These are phyloP conservation scores for Saccharomycopsis javanensis DNA, from an alignment of 805 yeast species.

Conservation along the genomic window DNA sequence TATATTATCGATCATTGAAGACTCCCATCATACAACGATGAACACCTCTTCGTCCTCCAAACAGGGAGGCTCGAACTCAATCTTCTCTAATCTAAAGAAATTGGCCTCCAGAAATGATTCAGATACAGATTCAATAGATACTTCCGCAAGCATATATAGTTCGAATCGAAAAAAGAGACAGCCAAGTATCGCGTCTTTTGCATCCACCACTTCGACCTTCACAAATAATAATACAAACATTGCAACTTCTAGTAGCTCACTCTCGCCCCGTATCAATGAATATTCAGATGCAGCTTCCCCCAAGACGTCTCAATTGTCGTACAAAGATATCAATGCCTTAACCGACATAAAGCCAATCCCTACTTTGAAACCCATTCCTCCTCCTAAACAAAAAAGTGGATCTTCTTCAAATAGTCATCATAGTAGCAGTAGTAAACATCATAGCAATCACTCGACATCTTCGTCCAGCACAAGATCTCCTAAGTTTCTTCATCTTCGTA, in stretches of 20 bases:
- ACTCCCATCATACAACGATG: no score
- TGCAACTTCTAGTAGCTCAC: neutral
- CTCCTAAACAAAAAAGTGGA: neutral
- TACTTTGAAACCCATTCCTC: constrained; percentile 4
- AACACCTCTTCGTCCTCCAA: neutral
- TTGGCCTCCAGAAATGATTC: constrained; percentile 17
- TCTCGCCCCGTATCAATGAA: neutral
- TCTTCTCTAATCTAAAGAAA: constrained; percentile 16
- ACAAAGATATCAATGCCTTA: constrained; percentile 17
- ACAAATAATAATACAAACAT: constrained; percentile 3
- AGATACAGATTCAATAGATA: constrained; percentile 5
- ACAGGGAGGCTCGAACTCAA: constrained; percentile 9
- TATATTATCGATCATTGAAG: no score
- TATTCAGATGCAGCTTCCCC: constrained; percentile 10
- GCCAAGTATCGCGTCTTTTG: constrained; percentile 8
- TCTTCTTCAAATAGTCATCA: neutral
- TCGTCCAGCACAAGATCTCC: neutral
- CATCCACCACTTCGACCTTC: constrained; percentile 1
- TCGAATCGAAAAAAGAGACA: constrained; percentile 6
- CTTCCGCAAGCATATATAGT: neutral
- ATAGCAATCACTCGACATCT: neutral
- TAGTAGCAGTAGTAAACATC: neutral
- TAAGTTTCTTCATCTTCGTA: neutral
- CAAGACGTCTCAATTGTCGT: constrained; percentile 6
- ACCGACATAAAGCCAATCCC: constrained; percentile 20